Evolutionary conservation across 805 yeast genomes (phyloP).

Genomic region (Teunomyces atbi): DNA sequence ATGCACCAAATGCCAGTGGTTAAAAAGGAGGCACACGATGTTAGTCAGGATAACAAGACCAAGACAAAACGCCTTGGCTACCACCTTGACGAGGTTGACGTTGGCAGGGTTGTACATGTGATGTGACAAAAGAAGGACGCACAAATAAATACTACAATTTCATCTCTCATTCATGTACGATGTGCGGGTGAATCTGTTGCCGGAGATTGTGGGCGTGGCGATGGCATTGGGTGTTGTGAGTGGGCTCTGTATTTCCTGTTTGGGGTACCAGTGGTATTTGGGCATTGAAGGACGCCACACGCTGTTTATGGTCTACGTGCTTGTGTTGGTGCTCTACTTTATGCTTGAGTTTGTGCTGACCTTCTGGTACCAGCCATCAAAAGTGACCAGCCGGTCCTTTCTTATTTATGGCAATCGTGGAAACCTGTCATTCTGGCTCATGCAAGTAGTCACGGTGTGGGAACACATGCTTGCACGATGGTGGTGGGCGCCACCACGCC

Average conservation of each 20-base stretch:
- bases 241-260: constrained; percentile 6
- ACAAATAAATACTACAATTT: not conserved
- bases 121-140: constrained; percentile 1
- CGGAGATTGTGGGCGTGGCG: constrained; percentile 18
- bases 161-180: constrained; percentile 10
- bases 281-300: not conserved
- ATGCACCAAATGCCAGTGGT: constrained; percentile 1
- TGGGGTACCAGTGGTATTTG: not conserved
- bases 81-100: constrained; percentile 30
- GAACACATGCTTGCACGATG: constrained; percentile 19
- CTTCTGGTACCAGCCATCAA: constrained; percentile 22
- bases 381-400: constrained; percentile 27
- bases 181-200: constrained; percentile 15
- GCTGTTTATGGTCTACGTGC: constrained; percentile 13
- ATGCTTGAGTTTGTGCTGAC: constrained; percentile 29
- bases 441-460: constrained; percentile 23
- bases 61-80: constrained; percentile 30
- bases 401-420: constrained; percentile 37
- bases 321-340: constrained; percentile 21
- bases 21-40: constrained; percentile 5
- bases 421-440: constrained; percentile 25
- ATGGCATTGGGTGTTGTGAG: constrained; percentile 17
- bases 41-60: constrained; percentile 26
- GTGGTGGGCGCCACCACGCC: not conserved
- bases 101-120: constrained; percentile 23